Evolutionary conservation across 2,329 filamentous ascomycete species (phyloP).

Genomic region (Pleurostoma richardsiae): DNA sequence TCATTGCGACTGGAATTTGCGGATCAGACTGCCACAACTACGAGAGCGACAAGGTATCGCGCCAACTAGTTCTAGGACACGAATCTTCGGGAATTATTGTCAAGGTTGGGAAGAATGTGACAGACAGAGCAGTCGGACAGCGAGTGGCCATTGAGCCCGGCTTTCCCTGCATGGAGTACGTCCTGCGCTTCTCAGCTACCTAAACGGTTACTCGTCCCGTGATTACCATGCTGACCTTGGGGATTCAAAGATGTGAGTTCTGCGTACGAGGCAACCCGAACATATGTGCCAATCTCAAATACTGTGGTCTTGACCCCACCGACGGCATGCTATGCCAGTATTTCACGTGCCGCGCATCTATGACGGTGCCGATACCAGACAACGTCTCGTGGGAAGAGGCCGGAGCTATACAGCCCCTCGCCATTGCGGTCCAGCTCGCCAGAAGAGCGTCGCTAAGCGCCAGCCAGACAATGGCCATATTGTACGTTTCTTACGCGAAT

Average conservation of each 20-base stretch:
- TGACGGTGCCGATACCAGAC: constrained; percentile 60
- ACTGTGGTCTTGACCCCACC: constrained; percentile 63
- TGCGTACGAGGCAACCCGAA: constrained; percentile 53
- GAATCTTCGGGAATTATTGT: constrained; percentile 60
- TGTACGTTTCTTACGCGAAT: constrained; percentile 11
- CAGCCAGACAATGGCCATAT: constrained; percentile 18
- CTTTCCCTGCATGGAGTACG: constrained; percentile 41
- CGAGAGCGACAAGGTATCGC: constrained; percentile 13
- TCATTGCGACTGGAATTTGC: constrained; percentile 12
- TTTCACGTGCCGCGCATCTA: constrained; percentile 45
- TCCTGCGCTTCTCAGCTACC: neutral
- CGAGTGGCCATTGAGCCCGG: constrained; percentile 64
- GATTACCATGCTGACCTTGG: neutral
- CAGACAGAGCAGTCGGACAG: constrained; percentile 40
- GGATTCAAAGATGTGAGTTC: constrained; percentile 11
- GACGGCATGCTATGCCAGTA: constrained; percentile 64
- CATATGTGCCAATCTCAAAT: constrained; percentile 58
- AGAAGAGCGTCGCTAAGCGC: constrained; percentile 34
- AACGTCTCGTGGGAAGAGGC: constrained; percentile 57
- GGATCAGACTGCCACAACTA: constrained; percentile 17
- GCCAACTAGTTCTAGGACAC: constrained; percentile 40
- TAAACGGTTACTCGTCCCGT: neutral
- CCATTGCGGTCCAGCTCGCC: constrained; percentile 58
- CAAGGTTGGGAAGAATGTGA: constrained; percentile 44
- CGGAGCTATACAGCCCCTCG: constrained; percentile 60